Conservation (phyloP, 2,329 filamentous ascomycete species). For the Amauroascus verrucosus region DNA sequence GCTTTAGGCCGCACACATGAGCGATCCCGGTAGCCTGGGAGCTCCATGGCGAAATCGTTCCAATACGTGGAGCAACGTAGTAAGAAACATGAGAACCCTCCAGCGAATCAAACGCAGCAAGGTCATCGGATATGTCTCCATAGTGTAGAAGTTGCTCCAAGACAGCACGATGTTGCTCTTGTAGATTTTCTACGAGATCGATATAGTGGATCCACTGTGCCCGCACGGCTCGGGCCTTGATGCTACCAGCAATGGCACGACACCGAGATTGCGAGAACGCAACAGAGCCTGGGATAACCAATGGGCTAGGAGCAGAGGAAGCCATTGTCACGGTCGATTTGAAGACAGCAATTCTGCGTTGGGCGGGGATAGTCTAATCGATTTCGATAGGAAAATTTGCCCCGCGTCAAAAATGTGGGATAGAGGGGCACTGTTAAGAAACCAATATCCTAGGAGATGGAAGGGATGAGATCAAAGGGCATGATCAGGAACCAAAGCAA, state of each 20-base stretch:
- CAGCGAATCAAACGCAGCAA: slow-evolving; percentile 34
- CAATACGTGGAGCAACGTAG: slow-evolving; percentile 69
- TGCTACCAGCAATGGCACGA: slow-evolving; percentile 33
- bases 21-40: slow-evolving; percentile 92
- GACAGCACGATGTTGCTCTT: slow-evolving; percentile 39
- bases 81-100: slow-evolving; percentile 48
- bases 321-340: slow-evolving; percentile 23
- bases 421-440: neutral
- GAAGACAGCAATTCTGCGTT: neutral
- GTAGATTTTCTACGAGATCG: slow-evolving; percentile 44
- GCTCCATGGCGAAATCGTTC: slow-evolving; percentile 88
- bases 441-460: neutral
- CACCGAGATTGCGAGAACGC: slow-evolving; percentile 40
- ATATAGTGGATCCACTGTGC: slow-evolving; percentile 54
- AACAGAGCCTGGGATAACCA: slow-evolving; percentile 34
- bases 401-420: slow-evolving; percentile 6
- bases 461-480: neutral
- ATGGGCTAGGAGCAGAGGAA: slow-evolving; percentile 24
- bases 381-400: slow-evolving; percentile 1
- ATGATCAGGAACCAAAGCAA: neutral
- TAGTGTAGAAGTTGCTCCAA: slow-evolving; percentile 53
- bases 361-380: neutral
- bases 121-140: slow-evolving; percentile 45
- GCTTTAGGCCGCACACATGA: slow-evolving; percentile 72
- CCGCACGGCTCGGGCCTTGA: slow-evolving; percentile 36